These are phyloP conservation scores for Camelina hispida DNA, from an alignment of 345 rosid genomes.

Conservation along the genomic window DNA sequence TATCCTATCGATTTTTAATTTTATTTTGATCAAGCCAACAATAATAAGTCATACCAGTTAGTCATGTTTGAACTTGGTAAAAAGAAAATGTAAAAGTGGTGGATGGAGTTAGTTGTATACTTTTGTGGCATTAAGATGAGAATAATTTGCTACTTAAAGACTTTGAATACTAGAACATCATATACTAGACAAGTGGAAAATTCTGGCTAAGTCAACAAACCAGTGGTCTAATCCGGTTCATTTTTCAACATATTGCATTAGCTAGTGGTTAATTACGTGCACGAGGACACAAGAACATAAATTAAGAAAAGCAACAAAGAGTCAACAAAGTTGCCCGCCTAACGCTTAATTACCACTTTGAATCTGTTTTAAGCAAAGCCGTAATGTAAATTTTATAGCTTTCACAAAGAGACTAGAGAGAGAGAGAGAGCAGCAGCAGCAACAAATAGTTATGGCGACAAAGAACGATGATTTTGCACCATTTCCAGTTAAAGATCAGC, in stretches of 20 bases:
- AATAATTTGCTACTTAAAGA: constrained; percentile 14
- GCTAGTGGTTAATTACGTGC: constrained; percentile 36
- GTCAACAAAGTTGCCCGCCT: constrained; percentile 49
- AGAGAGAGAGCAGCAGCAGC: not conserved
- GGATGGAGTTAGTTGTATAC: constrained; percentile 45
- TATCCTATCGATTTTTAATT: not conserved
- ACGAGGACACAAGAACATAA: constrained; percentile 37
- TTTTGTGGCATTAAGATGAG: constrained; percentile 35
- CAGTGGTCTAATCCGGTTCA: constrained; percentile 17
- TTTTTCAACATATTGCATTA: constrained; percentile 8
- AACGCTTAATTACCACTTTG: constrained; percentile 32
- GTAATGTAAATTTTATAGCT: constrained; percentile 1
- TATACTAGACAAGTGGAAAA: constrained; percentile 9
- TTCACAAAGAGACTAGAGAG: constrained; percentile 6
- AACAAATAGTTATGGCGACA: constrained; percentile 45
- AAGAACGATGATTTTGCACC: constrained; percentile 75
- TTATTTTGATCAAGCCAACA: not conserved
- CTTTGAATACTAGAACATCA: constrained; percentile 19
- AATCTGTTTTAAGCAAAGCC: constrained; percentile 25
- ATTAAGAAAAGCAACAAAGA: constrained; percentile 3
- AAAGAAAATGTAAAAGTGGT: constrained; percentile 33
- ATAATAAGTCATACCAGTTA: constrained; percentile 35
- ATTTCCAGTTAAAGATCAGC: constrained; percentile 83
- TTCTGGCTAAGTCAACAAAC: constrained; percentile 17
- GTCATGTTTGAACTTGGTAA: constrained; percentile 8